Conservation (phyloP, 2,329 filamentous ascomycete species). For the Neofusicoccum cordaticola region DNA sequence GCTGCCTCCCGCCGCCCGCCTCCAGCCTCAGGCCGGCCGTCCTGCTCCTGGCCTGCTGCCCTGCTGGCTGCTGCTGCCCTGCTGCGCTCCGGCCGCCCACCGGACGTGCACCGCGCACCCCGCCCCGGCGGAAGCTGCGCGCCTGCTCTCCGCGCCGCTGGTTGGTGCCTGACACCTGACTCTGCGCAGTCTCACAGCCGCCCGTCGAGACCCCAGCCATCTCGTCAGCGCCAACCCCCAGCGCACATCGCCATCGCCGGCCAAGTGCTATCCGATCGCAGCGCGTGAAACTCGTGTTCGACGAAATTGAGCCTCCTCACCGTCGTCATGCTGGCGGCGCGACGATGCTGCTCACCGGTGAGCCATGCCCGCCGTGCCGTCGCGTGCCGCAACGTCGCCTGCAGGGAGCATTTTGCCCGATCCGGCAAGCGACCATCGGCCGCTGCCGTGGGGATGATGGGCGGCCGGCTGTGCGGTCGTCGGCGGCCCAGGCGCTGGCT, state of each 20-base stretch:
- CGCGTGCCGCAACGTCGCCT: neutral
- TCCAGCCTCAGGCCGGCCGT: no score
- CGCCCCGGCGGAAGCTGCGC: neutral
- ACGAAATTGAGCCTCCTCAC: neutral
- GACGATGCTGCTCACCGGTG: neutral
- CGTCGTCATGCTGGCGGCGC: neutral
- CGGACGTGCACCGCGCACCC: neutral
- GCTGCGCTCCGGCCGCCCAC: neutral
- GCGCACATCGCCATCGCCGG: neutral
- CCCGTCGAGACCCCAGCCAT: neutral
- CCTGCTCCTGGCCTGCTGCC: no score
- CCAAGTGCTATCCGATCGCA: neutral
- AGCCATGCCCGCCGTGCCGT: neutral
- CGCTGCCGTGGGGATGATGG: neutral
- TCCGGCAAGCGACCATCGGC: neutral
- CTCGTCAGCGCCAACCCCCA: neutral
- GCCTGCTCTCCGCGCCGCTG: neutral
- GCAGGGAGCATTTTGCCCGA: neutral
- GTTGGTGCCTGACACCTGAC: neutral
- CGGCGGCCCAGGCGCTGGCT: neutral
- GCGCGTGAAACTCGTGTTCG: conserved; percentile 2
- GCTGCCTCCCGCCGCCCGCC: no score
- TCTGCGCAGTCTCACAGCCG: neutral
- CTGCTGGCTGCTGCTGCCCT: no score
- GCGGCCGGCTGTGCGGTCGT: neutral